Evolutionary conservation across 306 rosid genomes (phyloP), one percentile per base, ranked within the genome.

Genomic region (Rosa chinensis): DNA sequence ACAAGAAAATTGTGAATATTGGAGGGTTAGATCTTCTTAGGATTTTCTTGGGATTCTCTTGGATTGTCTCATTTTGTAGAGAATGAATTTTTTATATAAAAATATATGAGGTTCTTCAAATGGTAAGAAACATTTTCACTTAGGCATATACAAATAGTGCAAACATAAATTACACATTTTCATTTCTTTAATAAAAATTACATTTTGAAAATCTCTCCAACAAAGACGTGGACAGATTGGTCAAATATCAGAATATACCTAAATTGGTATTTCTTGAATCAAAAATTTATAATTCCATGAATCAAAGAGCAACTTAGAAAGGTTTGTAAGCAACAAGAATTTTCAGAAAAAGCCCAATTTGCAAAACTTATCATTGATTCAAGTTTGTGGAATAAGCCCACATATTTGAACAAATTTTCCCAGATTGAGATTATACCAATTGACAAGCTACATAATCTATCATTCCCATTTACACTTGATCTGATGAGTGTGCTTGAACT

Each of bases 401-500:
- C 45, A 43, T 43, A 14, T 50, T 25, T 25, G 28, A 25, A 25
- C 23, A 49, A 45, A 40, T n/a, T 16, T 40, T 9, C 53, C 14
- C 53, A 69, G 8, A 59, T 59, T 9, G 3, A 37, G 17, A 28
- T 28, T 44, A 55, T 43, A 2, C 74, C 21, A 47, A 45, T 14
- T 72, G 76, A 50, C 17, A 72, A 16, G 6, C 48, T 72, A 21
- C 66, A 20, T n/a, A 18, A 11, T 4, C 8, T 13, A 75, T 84
- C 83, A 89, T 73, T 89, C 85, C 93, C 97, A 90, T 81, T 76
- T 86, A 79, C 83, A 55, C 78, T 78, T 84, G 10, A 84, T 72
- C 63, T 86, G 91, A 79, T 89, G 85, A 55, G 82, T 32, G 84
- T 89, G 92, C 76, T 8, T 89, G 72, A 82, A 92, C 66, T 89